Evolutionary conservation across 2,329 filamentous ascomycete species (phyloP), one percentile per base, ranked within the genome.

Genomic region (Bipolaris sorokiniana): DNA sequence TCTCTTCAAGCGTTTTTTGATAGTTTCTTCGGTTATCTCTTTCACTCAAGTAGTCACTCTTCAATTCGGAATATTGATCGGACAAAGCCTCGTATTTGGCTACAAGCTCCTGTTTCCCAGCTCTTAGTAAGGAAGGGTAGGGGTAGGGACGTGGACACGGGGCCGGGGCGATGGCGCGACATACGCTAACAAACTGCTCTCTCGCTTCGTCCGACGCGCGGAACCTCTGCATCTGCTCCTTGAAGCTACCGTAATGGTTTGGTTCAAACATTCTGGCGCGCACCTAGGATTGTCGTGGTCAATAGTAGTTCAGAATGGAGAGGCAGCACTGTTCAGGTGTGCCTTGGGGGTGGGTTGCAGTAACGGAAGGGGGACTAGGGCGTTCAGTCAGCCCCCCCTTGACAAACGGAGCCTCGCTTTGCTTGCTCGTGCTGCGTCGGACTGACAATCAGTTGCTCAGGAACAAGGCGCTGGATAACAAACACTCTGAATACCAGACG

Each of bases 161-260:
- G 58, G 55, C 50, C 22, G 7, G 7, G 15, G 42, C 28, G 13
- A 40, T 20, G 42, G 16, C 40, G 11, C 31, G 46, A 60, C 65
- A 11, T 65, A 75, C 75, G 36, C 59, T 64, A 50, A 76, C 60
- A 38, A 77, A 68, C 34, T 64, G 67, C 51, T 77, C 72, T 56
- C 75, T 66, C 13, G 73, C 72, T n/a, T 73, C 68, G 48, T 77
- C 75, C 31, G 73, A 74, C 26, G 69, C 68, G 31, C 68, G 68
- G 54, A 77, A 77, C 28, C 58, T 56, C 31, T 72, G 65, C 65
- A 77, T 69, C 54, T 72, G 69, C 18, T 63, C 61, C 23, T 59
- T 51, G 55, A 68, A 66, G 20, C 65, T 62, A 37, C 67, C 65
- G 54, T 68, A 64, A 26, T 69, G 61, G 5, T 52, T 59, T 41